Base-by-base conservation (phyloP, 352 stramenopile species). In the Phytophthora rubi region DNA sequence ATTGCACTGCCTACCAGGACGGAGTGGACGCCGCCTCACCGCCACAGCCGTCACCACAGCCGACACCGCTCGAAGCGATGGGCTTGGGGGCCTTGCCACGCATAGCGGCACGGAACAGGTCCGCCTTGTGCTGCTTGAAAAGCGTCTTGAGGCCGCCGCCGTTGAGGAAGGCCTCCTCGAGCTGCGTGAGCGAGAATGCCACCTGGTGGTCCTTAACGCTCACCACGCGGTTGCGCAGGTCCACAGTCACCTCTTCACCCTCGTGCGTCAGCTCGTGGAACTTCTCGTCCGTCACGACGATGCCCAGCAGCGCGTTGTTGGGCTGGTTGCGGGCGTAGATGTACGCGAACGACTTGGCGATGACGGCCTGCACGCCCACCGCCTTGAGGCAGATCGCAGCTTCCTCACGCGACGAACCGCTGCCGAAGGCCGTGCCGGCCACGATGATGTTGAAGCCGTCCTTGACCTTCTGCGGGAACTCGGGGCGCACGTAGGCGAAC, bases 281-380 rank as follows among this genome's bases (percentile, higher is more conserved):
- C 64, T 83, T 86, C 44, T 92, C 85, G 65, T 94, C 85, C 23
- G 85, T 93, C 62, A 94, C 83, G 53, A 93, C 81, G 61, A 94
- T 93, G 18, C 86, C 86, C 64, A 94, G 60, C 60, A 94, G 73
- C 35, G 86, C 86, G 45, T 94, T 94, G 77, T 94, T 94, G 42
- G 85, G 85, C 70, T 94, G 86, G 77, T 94, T 94, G 37, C 86
- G 83, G 8, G 86, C 85, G 74, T 94, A 94, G 54, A 94, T 94
- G 72, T 94, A 94, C 26, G 86, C 86, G 68, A 94, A 94, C 57
- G 86, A 94, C 71, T 93, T 93, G 67, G 86, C 86, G 53, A 94
- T 94, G 48, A 94, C 86, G 6, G 86, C 86, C 69, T 93, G 82
- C 21, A 94, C 81, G 42, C 86, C 86, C 2, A 92, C 75, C 10